Conservation (phyloP, 2,329 filamentous ascomycete species). For the Colletotrichum sp. region DNA sequence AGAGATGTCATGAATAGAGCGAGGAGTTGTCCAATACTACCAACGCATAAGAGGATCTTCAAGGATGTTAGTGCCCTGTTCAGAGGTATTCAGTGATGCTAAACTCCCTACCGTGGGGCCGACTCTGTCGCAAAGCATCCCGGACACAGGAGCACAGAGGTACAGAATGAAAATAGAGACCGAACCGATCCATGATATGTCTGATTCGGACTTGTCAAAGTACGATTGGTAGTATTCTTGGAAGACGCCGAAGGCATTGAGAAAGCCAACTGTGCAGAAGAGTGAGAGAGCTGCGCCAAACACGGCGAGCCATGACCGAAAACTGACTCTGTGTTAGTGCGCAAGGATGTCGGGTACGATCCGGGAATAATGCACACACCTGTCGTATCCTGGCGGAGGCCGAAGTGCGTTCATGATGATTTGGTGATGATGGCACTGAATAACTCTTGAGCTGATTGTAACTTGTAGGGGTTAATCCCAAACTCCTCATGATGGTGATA, state of each 20-base stretch:
- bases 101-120: slow-evolving; percentile 40
- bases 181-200: slow-evolving; percentile 50
- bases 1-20: slow-evolving; percentile 5
- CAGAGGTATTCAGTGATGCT: slow-evolving; percentile 30
- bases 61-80: slow-evolving; percentile 28
- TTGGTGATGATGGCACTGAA: not conserved
- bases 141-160: slow-evolving; percentile 28
- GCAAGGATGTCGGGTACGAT: not conserved
- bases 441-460: not conserved
- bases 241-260: slow-evolving; percentile 39
- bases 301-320: slow-evolving; percentile 25
- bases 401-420: not conserved
- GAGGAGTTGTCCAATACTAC: slow-evolving; percentile 40
- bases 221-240: slow-evolving; percentile 54
- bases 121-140: slow-evolving; percentile 46
- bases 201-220: not conserved
- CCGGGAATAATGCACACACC: not conserved
- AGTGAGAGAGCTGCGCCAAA: slow-evolving; percentile 25
- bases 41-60: slow-evolving; percentile 43
- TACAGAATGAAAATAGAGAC: slow-evolving; percentile 49
- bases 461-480: not conserved
- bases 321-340: not conserved
- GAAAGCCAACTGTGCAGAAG: slow-evolving; percentile 34
- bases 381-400: not conserved
- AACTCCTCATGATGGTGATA: not conserved